phyloP scores from a whole-genome alignment of 495 filamentous ascomycete species.

The Friedmanniomyces simplex region DNA sequence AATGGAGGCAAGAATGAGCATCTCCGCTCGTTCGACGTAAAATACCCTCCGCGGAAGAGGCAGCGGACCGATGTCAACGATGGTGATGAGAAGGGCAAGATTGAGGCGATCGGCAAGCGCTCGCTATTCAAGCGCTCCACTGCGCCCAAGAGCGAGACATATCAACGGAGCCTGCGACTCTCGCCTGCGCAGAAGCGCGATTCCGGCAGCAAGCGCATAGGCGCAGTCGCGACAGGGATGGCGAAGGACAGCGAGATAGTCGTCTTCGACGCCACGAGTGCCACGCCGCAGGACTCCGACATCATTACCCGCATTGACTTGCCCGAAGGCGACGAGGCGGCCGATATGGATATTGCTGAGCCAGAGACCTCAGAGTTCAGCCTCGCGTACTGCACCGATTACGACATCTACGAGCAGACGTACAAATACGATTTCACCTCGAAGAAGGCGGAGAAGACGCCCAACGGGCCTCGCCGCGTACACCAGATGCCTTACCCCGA shows the following conservation, averaged over 20 bases:
- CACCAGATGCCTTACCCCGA: slow-evolving; percentile 51
- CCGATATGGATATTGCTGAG: slow-evolving; percentile 68
- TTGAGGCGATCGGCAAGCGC: slow-evolving; percentile 29
- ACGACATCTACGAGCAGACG: slow-evolving; percentile 54
- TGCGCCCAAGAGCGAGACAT: slow-evolving; percentile 49
- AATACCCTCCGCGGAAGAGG: slow-evolving; percentile 36
- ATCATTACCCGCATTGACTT: slow-evolving; percentile 57
- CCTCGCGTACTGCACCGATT: slow-evolving; percentile 69
- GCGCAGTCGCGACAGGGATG: slow-evolving; percentile 64
- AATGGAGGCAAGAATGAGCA: slow-evolving; percentile 76
- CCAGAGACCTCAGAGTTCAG: slow-evolving; percentile 49
- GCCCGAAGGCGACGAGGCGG: slow-evolving; percentile 54
- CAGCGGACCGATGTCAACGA: slow-evolving; percentile 21
- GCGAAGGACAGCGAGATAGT: slow-evolving; percentile 67
- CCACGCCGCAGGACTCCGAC: slow-evolving; percentile 45
- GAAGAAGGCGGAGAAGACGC: slow-evolving; percentile 35
- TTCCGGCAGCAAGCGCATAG: slow-evolving; percentile 44
- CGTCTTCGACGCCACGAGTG: slow-evolving; percentile 56
- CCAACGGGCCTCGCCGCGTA: slow-evolving; percentile 46
- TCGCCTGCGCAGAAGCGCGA: slow-evolving; percentile 47
- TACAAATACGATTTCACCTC: slow-evolving; percentile 41
- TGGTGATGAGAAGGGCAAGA: slow-evolving; percentile 33
- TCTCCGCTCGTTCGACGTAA: slow-evolving; percentile 66
- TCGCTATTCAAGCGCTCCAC: slow-evolving; percentile 50
- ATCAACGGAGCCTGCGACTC: slow-evolving; percentile 68